Base-by-base conservation (phyloP, 805 yeast species). In the Candida parachauliodes region DNA sequence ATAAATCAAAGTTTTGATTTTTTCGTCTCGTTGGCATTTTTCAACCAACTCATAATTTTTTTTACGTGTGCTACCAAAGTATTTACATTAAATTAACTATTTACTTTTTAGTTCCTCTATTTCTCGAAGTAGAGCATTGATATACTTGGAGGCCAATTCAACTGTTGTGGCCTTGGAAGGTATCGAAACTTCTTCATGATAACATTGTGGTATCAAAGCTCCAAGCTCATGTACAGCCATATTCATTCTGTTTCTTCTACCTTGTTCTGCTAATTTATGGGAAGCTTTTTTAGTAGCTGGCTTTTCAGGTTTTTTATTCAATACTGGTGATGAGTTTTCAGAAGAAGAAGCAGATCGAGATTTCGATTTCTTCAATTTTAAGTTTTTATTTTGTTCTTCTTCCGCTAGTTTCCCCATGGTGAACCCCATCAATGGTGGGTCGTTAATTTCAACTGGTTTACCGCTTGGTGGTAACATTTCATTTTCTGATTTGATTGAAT, bases 131-230 rank as follows among this genome's bases (percentile, higher is more conserved):
- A 68, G 52, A 12, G 57, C 62, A 25, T 55, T 42, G 24, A 91
- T 88, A 54, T 84, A 86, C 16, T 64, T 64, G 18, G 84, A 79
- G 0, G 96, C 96, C 52, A 88, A 67, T 57, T 91, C 98, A 3
- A 93, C 96, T 0, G 97, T 91, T 2, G 95, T 88, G 2, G 98
- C 98, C 54, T 91, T 91, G 19, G 94, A 82, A 1, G 94, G 94
- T 23, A 85, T 81, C 3, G 67, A 47, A 10, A 77, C 74, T 10
- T 76, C 70, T 24, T 76, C 82, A 40, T 72, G 77, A 49, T 78
- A 64, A 17, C 59, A 57, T 5, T 79, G 76, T 0, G 95, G 94
- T 16, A 91, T 72, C 44, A 88, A 60, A 8, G 67, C 50, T 7
- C 82, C 81, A 41, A 91, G 65, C 29, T 86, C 95, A 30, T 77